A percentile compares a stretch with the other conserved stretches of the same genome.
Conservation (phyloP, 306 rosid genomes). For the Clitoria ternatea region DNA sequence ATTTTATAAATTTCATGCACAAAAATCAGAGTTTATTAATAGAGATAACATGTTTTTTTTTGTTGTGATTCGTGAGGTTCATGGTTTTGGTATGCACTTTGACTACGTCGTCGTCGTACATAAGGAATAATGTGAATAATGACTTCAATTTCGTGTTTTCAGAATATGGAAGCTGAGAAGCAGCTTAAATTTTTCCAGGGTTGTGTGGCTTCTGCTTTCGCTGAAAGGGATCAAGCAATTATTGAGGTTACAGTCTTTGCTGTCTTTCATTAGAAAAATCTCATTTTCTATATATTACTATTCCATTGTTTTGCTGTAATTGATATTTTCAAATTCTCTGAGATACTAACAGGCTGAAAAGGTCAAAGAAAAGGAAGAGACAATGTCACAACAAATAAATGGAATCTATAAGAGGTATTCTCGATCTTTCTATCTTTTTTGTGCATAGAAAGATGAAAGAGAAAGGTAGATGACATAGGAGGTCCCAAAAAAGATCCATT, state of each 20-base stretch:
- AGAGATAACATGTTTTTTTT: background rate
- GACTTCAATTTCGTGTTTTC: constrained; percentile 21
- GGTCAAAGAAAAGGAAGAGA: constrained; percentile 88
- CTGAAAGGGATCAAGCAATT: constrained; percentile 89
- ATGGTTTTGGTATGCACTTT: background rate
- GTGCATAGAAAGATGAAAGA: constrained; percentile 13
- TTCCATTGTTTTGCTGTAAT: constrained; percentile 14
- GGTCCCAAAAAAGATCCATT: background rate
- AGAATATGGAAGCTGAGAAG: constrained; percentile 95
- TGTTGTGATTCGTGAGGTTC: background rate
- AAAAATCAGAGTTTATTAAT: constrained; percentile 17
- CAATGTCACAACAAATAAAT: constrained; percentile 44
- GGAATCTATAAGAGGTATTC: constrained; percentile 64
- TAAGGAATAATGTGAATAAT: constrained; percentile 1
- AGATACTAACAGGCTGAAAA: constrained; percentile 72
- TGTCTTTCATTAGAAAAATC: background rate
- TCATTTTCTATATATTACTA: background rate
- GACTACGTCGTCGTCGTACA: background rate
- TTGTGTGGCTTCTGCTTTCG: constrained; percentile 92
- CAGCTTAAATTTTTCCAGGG: constrained; percentile 96
- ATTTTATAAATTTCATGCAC: constrained; percentile 7
- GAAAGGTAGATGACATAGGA: background rate
- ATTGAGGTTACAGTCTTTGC: constrained; percentile 61
- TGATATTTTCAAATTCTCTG: constrained; percentile 27
- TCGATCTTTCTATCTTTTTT: constrained; percentile 11